Percentiles rank a stretch among this genome's conserved stretches.
Evolutionary conservation across 352 stramenopile species (phyloP).

Genomic region (Phytophthora multivora): DNA sequence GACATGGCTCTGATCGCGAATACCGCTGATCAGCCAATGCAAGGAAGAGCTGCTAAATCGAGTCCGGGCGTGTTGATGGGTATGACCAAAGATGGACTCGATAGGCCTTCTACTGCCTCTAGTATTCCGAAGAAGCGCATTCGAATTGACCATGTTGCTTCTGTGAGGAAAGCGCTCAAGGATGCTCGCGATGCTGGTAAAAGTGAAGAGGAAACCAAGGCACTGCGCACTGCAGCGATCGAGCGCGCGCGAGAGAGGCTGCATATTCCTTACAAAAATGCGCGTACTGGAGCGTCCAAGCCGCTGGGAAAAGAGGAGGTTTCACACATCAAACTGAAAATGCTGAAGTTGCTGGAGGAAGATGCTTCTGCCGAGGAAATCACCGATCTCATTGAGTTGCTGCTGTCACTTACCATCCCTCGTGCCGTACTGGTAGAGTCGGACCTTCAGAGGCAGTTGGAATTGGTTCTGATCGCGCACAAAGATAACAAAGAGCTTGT

Average conservation of each 20-base stretch:
- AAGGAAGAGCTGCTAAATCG: conserved; percentile 41
- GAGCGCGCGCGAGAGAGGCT: conserved; percentile 77
- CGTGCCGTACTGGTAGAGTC: conserved; percentile 78
- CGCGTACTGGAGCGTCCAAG: conserved; percentile 69
- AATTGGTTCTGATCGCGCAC: conserved; percentile 77
- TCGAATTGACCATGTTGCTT: conserved; percentile 87
- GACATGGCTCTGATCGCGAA: conserved; percentile 70
- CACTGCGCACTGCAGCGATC: conserved; percentile 69
- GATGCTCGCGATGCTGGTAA: conserved; percentile 77
- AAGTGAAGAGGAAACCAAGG: conserved; percentile 79
- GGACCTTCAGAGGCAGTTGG: conserved; percentile 72
- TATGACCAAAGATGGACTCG: conserved; percentile 25
- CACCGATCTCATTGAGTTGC: conserved; percentile 82
- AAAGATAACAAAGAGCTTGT: conserved; percentile 90
- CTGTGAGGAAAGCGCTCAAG: conserved; percentile 79
- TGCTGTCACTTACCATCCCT: conserved; percentile 81
- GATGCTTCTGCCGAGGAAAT: conserved; percentile 76
- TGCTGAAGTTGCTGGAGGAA: conserved; percentile 86
- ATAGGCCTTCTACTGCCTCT: conserved; percentile 19
- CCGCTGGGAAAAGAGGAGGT: conserved; percentile 84
- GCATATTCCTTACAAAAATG: conserved; percentile 83
- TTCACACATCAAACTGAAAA: conserved; percentile 84
- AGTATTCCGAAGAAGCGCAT: conserved; percentile 79
- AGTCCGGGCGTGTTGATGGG: conserved; percentile 12
- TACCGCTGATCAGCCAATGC: conserved; percentile 45